phyloP scores from a whole-genome alignment of 2,329 filamentous ascomycete genomes.

The Orbilia blumenaviensis region DNA sequence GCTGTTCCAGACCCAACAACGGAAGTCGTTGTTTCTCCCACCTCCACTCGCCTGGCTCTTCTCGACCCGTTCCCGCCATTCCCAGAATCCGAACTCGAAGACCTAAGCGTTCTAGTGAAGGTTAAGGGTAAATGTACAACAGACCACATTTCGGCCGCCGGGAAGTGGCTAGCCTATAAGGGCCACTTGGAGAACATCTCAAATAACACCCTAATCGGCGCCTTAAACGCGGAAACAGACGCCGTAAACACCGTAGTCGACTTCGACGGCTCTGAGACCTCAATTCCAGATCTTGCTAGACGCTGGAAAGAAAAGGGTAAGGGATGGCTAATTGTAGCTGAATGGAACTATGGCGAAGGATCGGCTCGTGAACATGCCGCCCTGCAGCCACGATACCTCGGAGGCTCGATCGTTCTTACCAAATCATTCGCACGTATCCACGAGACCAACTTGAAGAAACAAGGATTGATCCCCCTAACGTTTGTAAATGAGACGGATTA shows the following conservation, averaged over 20 bases:
- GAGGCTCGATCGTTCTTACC: conserved; percentile 80
- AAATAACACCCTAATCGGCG: conserved; percentile 95
- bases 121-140: conserved; percentile 98
- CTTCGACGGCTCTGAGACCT: conserved; percentile 74
- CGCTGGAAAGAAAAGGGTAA: conserved; percentile 79
- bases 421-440: conserved; percentile 93
- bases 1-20: conserved; percentile 76
- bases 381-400: conserved; percentile 88
- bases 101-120: conserved; percentile 90
- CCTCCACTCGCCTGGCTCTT: conserved; percentile 87
- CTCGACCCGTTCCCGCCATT: conserved; percentile 91
- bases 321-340: conserved; percentile 92
- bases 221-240: conserved; percentile 87
- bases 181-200: conserved; percentile 97
- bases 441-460: conserved; percentile 96
- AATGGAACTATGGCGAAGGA: conserved; percentile 97
- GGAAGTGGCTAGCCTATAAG: conserved; percentile 99
- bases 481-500: conserved; percentile 91
- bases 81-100: conserved; percentile 76
- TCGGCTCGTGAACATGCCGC: conserved; percentile 89
- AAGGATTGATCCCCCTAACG: conserved; percentile 92
- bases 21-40: conserved; percentile 80
- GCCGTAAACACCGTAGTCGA: conserved; percentile 95
- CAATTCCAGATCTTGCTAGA: conserved; percentile 86
- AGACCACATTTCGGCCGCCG: conserved; percentile 96